Percentiles rank a stretch among this genome's conserved stretches.
Conservation (phyloP, 768 basidiomycete species). For the Auriscalpium orientale region DNA sequence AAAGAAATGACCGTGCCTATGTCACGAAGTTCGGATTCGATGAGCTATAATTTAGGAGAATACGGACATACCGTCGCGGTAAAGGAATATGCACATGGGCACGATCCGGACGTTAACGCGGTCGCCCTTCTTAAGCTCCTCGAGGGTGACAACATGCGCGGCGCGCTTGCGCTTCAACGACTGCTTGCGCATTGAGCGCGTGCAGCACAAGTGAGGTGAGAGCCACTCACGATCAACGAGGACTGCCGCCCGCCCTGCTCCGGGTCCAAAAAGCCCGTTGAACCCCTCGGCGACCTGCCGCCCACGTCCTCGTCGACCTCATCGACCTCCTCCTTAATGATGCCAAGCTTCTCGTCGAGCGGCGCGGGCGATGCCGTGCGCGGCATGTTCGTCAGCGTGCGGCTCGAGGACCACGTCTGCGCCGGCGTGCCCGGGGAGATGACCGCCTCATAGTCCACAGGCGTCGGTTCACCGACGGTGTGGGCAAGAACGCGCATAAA, state of each 20-base stretch:
- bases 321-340: constrained; percentile 14
- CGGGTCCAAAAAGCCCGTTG: constrained; percentile 16
- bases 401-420: background rate
- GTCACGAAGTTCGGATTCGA: background rate
- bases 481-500: constrained; percentile 67
- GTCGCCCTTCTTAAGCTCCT: constrained; percentile 43
- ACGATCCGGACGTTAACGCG: constrained; percentile 51
- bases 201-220: background rate
- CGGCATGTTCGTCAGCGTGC: constrained; percentile 22
- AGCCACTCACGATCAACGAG: constrained; percentile 3
- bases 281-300: background rate
- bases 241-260: constrained; percentile 12
- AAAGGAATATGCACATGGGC: constrained; percentile 63
- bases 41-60: background rate
- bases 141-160: constrained; percentile 20
- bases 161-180: constrained; percentile 25
- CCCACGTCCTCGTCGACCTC: constrained; percentile 23
- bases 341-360: constrained; percentile 12
- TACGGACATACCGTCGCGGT: constrained; percentile 46
- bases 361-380: constrained; percentile 28
- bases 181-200: constrained; percentile 15
- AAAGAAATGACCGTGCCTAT: constrained; percentile 61
- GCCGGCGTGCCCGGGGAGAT: background rate
- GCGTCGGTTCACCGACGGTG: constrained; percentile 29
- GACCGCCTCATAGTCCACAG: background rate